Evolutionary conservation across 1,139 yeast species (phyloP), one percentile per base, ranked within the genome.

Genomic region (Pichia cactophila): DNA sequence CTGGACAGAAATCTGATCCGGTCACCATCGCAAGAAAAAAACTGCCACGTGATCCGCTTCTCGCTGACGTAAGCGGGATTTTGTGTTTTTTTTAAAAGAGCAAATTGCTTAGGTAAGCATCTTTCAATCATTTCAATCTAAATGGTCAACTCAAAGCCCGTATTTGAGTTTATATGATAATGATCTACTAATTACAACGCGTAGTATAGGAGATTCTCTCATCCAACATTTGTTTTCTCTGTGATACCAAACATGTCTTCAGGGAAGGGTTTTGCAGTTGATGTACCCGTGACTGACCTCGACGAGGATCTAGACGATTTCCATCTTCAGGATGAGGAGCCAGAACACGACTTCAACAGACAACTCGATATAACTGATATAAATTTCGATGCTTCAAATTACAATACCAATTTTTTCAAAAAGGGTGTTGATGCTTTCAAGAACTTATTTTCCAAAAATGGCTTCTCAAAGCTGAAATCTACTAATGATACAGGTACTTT

Each of bases 261-360:
- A 7, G 43, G 45, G 8, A 43, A 35, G 29, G 59, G 60, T 11
- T 64, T 63, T 54, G 61, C 63, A 1, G 78, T 73, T 9, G 86
- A 81, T 56, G 65, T 78, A 2, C 86, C 86, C 0, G 71, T 81
- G 14, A 76, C 82, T 1, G 74, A 80, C 56, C 66, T 81, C 50
- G 86, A 81, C 56, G 66, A 64, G 1, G 80, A 74, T 10, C 82
- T 78, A 49, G 81, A 78, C 48, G 57, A 59, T 14, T 48, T 53
- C 47, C 56, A 56, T 35, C 58, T 61, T 14, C 66, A 61, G 49
- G 68, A 73, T 45, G 71, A 69, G 10, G 63, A 56, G 6, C 54
- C 55, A 47, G 59, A 56, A 45, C 50, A 56, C 10, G 65, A 61
- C 26, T 40, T 37, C 16, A 54, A 58, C 44, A 38, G 52, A 14